These are phyloP conservation scores for Phaffomyces opuntiae DNA, from an alignment of 805 yeast species.

Conservation along the genomic window DNA sequence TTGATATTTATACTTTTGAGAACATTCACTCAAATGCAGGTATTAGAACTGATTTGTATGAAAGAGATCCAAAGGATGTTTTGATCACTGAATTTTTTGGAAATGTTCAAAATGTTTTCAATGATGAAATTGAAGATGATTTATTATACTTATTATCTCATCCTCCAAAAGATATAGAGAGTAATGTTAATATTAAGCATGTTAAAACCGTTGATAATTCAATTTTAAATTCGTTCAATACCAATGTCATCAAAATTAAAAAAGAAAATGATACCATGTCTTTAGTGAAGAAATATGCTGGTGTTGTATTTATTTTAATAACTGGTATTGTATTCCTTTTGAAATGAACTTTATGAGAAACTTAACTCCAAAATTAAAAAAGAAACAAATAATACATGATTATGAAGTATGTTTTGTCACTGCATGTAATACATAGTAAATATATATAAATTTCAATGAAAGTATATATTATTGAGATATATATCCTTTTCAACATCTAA, in stretches of 20 bases:
- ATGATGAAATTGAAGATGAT: slow-evolving; percentile 53
- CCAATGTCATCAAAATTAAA: slow-evolving; percentile 11
- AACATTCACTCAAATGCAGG: slow-evolving; percentile 92
- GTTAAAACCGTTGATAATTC: slow-evolving; percentile 10
- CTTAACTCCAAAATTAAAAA: not conserved
- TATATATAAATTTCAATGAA: no score
- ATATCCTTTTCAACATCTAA: not conserved
- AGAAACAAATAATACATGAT: no score
- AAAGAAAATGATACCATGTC: not conserved
- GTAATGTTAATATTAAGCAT: not conserved
- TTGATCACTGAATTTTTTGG: slow-evolving; percentile 91
- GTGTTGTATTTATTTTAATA: not conserved
- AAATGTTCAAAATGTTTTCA: slow-evolving; percentile 71
- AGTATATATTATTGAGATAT: no score
- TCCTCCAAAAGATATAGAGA: slow-evolving; percentile 1
- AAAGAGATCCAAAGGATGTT: slow-evolving; percentile 60
- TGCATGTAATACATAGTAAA: no score
- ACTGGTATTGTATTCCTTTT: not conserved
- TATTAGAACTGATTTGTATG: slow-evolving; percentile 73
- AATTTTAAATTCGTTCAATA: slow-evolving; percentile 13
- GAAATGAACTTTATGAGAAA: not conserved
- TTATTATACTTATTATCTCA: slow-evolving; percentile 18
- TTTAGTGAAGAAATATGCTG: slow-evolving; percentile 3
- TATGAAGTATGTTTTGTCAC: no score
- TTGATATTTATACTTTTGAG: slow-evolving; percentile 76